phyloP scores from a whole-genome alignment of 2,329 filamentous ascomycete genomes.

The Aspergillus ustus region DNA sequence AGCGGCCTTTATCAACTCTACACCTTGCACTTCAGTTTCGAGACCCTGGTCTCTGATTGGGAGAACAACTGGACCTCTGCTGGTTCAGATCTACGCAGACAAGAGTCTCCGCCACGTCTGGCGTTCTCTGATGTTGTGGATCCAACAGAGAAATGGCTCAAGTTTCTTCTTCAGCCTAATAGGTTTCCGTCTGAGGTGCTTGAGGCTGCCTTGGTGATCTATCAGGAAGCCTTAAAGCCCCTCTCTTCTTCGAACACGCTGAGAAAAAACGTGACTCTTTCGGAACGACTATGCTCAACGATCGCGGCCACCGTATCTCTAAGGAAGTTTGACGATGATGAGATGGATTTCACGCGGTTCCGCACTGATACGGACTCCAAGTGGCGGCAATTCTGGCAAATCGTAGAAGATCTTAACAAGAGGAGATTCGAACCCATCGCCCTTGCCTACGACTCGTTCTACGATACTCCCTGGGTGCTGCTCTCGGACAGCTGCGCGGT shows the following conservation, averaged over 20 bases:
- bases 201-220: slow-evolving; percentile 81
- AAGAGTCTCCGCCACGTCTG: slow-evolving; percentile 61
- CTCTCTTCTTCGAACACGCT: slow-evolving; percentile 45
- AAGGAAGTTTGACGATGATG: slow-evolving; percentile 63
- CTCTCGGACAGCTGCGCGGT: slow-evolving; percentile 81
- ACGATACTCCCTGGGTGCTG: slow-evolving; percentile 79
- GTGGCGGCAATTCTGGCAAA: slow-evolving; percentile 87
- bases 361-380: slow-evolving; percentile 75
- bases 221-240: slow-evolving; percentile 66
- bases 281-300: slow-evolving; percentile 75
- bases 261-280: slow-evolving; percentile 61
- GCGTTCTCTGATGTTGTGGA: slow-evolving; percentile 69
- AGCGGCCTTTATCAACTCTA: slow-evolving; percentile 78
- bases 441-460: slow-evolving; percentile 72
- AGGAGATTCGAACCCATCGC: slow-evolving; percentile 81
- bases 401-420: slow-evolving; percentile 84
- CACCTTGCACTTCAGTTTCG: slow-evolving; percentile 72
- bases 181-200: slow-evolving; percentile 79
- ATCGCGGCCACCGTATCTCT: slow-evolving; percentile 72
- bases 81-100: slow-evolving; percentile 61
- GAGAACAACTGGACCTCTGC: slow-evolving; percentile 72
- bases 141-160: slow-evolving; percentile 82
- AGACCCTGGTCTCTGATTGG: slow-evolving; percentile 67
- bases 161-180: slow-evolving; percentile 80
- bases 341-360: slow-evolving; percentile 77